Evolutionary conservation across 257 asterid genomes (phyloP).

Genomic region (Linaria vulgaris): DNA sequence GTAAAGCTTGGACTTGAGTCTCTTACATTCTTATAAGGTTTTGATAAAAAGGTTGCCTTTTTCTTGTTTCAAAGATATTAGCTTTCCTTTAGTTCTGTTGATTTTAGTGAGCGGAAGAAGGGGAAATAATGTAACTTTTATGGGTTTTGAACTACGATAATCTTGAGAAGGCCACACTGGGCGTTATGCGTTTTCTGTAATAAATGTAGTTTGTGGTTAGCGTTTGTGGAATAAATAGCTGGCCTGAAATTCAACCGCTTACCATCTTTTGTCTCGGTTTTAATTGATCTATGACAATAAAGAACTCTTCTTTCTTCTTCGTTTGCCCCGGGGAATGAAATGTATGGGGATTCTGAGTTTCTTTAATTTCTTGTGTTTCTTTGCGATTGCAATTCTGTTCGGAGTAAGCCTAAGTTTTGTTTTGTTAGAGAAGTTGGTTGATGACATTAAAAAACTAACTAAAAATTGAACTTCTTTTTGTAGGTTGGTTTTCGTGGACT

Average conservation of each 20-base stretch:
- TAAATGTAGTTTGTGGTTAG: too few species aligned
- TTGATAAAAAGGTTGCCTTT: background rate
- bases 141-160: constrained; percentile 8
- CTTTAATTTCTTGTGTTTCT: background rate
- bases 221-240: background rate
- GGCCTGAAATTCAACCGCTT: constrained; percentile 16
- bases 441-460: too few species aligned
- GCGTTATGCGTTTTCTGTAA: too few species aligned
- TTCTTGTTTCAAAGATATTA: too few species aligned
- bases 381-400: too few species aligned
- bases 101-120: constrained; percentile 4
- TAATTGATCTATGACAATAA: constrained; percentile 1
- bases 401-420: background rate
- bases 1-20: background rate
- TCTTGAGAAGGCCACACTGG: too few species aligned
- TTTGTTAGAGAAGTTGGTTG: too few species aligned
- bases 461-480: constrained; percentile 15
- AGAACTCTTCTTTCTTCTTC: constrained; percentile 11
- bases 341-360: background rate
- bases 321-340: constrained; percentile 16
- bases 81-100: background rate
- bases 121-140: constrained; percentile 6
- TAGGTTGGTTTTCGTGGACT: constrained; percentile 99
- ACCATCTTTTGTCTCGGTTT: background rate
- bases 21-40: background rate